Conservation (phyloP, 1,284 basidiomycete genomes). For the Fomitopsis pinicola region DNA sequence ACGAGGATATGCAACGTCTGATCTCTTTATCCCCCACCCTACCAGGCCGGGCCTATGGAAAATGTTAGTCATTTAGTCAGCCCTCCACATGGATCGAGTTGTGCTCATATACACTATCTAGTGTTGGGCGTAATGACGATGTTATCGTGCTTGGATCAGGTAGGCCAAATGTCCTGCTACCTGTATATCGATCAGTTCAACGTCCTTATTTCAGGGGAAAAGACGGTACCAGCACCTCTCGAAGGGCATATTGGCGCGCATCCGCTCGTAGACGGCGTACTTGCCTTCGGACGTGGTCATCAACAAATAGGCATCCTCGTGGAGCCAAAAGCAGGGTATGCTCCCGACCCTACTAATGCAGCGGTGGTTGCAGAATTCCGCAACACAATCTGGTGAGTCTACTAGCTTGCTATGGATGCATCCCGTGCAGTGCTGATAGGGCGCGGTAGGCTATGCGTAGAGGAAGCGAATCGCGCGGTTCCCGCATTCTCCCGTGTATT, state of each 20-base stretch:
- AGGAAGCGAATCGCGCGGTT: slow-evolving; percentile 27
- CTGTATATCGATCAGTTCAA: not conserved
- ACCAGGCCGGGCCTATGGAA: slow-evolving; percentile 35
- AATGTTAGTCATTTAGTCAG: slow-evolving; percentile 24
- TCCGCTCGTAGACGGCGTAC: slow-evolving; percentile 22
- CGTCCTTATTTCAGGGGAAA: slow-evolving; percentile 30
- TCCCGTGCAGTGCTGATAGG: not conserved
- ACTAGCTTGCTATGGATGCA: not conserved
- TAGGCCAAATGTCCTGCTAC: not conserved
- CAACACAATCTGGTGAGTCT: slow-evolving; percentile 30
- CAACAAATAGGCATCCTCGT: slow-evolving; percentile 35
- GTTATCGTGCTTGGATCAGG: slow-evolving; percentile 9
- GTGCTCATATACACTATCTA: slow-evolving; percentile 2
- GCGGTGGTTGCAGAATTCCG: slow-evolving; percentile 24
- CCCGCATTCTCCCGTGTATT: slow-evolving; percentile 32
- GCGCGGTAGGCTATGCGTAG: slow-evolving; percentile 26
- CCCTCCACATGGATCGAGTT: not conserved
- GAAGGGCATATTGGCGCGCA: slow-evolving; percentile 24
- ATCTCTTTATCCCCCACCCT: slow-evolving; percentile 39
- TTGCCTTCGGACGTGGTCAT: slow-evolving; percentile 38
- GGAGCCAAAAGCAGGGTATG: slow-evolving; percentile 22
- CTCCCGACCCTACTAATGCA: slow-evolving; percentile 21
- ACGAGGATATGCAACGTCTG: slow-evolving; percentile 27
- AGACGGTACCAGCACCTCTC: slow-evolving; percentile 32
- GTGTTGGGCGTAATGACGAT: slow-evolving; percentile 18